phyloP scores from a whole-genome alignment of 495 filamentous ascomycete species.

The Annulohypoxylon moriforme region DNA sequence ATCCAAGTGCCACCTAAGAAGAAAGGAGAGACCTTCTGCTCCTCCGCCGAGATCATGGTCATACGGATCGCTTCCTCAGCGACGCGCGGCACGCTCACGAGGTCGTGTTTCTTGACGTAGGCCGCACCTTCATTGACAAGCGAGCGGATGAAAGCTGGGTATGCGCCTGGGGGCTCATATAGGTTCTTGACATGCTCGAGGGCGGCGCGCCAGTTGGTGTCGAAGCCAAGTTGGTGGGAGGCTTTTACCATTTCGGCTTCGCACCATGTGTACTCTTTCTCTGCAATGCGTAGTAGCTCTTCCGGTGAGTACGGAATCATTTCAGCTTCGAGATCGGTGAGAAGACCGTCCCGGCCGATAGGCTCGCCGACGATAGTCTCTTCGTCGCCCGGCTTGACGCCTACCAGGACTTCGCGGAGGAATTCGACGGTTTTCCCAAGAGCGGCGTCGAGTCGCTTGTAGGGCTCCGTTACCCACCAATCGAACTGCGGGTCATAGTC shows the following conservation, averaged over 20 bases:
- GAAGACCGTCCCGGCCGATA: conserved; percentile 58
- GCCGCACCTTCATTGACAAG: conserved; percentile 54
- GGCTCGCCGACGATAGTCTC: conserved; percentile 64
- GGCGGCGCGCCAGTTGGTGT: conserved; percentile 56
- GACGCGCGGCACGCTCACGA: conserved; percentile 62
- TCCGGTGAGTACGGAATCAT: conserved; percentile 62
- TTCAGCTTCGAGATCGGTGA: conserved; percentile 55
- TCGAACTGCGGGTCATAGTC: conserved; percentile 62
- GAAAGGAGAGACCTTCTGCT: conserved; percentile 63
- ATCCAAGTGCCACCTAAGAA: conserved; percentile 63
- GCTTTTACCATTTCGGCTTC: conserved; percentile 56
- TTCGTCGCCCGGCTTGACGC: conserved; percentile 51
- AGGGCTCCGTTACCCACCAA: conserved; percentile 62
- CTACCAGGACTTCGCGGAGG: conserved; percentile 55
- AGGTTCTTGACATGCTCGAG: conserved; percentile 64
- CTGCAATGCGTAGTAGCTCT: conserved; percentile 61
- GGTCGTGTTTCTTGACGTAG: conserved; percentile 58
- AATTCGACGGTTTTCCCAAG: conserved; percentile 42
- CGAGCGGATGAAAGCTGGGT: conserved; percentile 57
- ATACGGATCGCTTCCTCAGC: conserved; percentile 63
- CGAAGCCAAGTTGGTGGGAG: conserved; percentile 46
- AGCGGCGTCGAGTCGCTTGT: conserved; percentile 45
- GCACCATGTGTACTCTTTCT: conserved; percentile 57
- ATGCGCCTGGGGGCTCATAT: conserved; percentile 61
- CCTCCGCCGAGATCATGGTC: conserved; percentile 62